Conservation (phyloP, 2,329 filamentous ascomycete species). For the Verticillium tricorpus region DNA sequence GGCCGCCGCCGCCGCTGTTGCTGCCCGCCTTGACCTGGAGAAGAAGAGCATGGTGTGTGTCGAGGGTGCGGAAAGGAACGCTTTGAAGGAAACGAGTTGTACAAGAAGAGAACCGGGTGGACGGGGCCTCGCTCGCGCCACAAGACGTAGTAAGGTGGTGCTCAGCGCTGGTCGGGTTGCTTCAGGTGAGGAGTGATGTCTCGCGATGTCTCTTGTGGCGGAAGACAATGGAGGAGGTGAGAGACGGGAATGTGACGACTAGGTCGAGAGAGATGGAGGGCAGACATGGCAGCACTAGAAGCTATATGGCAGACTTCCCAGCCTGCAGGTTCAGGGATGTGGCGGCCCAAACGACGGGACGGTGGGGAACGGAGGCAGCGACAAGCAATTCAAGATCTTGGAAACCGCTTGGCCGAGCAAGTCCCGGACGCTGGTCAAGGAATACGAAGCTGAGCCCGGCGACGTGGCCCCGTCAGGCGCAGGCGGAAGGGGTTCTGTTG, state of each 20-base stretch:
- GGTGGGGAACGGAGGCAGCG: not conserved
- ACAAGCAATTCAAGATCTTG: not conserved
- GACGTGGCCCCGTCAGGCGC: not conserved
- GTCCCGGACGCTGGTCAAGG: not conserved
- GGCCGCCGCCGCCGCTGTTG: conserved; percentile 10
- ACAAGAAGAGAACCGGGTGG: not conserved
- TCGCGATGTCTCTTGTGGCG: not conserved
- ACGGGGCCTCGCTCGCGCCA: not conserved
- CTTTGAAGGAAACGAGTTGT: not conserved
- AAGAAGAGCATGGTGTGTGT: conserved; percentile 8
- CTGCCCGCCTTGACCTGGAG: conserved; percentile 10
- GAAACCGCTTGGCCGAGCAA: not conserved
- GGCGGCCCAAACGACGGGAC: not conserved
- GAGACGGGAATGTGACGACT: not conserved
- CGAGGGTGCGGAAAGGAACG: not conserved
- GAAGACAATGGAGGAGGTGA: not conserved
- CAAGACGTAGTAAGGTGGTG: not conserved
- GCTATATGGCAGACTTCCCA: not conserved
- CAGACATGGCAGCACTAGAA: not conserved
- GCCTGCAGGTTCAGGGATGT: not conserved
- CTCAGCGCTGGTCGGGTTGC: not conserved
- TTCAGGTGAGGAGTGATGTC: not conserved
- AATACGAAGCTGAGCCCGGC: not conserved
- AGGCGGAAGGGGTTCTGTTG: not conserved
- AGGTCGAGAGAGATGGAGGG: not conserved